Evolutionary conservation across 148 eudicot species (phyloP).

Genomic region (Heliamphora exappendiculata): DNA sequence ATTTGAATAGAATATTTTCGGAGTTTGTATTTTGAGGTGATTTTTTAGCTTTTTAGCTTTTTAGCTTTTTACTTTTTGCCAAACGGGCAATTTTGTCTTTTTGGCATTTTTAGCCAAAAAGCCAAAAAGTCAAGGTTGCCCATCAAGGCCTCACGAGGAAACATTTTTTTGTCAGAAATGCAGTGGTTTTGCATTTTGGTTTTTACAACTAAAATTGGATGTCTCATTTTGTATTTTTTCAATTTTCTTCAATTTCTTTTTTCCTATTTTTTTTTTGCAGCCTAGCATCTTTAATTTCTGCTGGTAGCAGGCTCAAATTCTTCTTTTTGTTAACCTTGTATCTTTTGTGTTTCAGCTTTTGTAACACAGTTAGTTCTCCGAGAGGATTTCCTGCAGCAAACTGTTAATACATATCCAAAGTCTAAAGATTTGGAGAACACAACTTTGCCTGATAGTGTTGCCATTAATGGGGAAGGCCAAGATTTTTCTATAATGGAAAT

Average conservation of each 20-base stretch:
- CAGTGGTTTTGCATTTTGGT: background rate
- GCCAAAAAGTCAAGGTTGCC: too few species aligned
- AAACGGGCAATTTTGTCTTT: too few species aligned
- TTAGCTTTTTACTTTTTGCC: too few species aligned
- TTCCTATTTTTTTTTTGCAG: background rate
- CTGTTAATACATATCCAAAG: constrained; percentile 33
- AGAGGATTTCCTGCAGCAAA: constrained; percentile 31
- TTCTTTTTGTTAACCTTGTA: background rate
- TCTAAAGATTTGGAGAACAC: constrained; percentile 23
- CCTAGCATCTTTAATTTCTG: background rate
- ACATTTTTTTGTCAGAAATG: background rate
- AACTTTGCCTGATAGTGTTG: constrained; percentile 28
- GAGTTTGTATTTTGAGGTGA: too few species aligned
- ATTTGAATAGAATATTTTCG: too few species aligned
- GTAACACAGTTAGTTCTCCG: constrained; percentile 36
- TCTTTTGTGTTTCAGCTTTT: constrained; percentile 45
- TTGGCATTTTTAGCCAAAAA: too few species aligned
- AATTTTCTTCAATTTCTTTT: background rate
- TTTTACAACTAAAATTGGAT: background rate
- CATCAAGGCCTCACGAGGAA: too few species aligned
- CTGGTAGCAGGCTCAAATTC: background rate
- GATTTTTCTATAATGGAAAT: constrained; percentile 22
- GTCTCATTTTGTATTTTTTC: background rate
- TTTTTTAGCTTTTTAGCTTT: too few species aligned
- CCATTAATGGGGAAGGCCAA: constrained; percentile 13